phyloP scores from a whole-genome alignment of 2,329 filamentous ascomycete genomes.

The Fusarium brachygibbosum region DNA sequence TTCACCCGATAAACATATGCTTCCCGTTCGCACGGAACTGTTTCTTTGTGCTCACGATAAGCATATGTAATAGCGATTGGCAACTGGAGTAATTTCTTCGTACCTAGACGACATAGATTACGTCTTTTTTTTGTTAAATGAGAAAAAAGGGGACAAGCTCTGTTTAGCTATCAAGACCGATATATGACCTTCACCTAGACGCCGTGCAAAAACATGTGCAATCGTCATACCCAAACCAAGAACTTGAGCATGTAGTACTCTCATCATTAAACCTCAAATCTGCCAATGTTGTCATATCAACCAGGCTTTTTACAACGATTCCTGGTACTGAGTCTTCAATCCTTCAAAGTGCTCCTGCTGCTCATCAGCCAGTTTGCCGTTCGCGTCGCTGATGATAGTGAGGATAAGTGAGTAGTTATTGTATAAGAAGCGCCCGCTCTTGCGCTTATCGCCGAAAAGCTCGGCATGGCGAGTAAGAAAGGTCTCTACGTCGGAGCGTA shows the following conservation, averaged over 20 bases:
- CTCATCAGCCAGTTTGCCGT: constrained; percentile 80
- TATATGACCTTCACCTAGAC: constrained; percentile 40
- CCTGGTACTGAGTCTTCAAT: constrained; percentile 71
- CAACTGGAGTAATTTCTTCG: constrained; percentile 5
- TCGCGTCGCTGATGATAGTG: constrained; percentile 87
- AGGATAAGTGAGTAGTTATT: constrained; percentile 97
- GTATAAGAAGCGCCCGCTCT: constrained; percentile 87
- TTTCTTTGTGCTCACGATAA: not conserved
- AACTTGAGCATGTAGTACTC: constrained; percentile 20
- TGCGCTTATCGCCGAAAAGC: constrained; percentile 80
- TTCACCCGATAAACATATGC: constrained; percentile 44
- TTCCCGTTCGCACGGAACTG: not conserved
- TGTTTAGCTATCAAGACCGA: constrained; percentile 30
- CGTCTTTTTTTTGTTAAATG: constrained; percentile 11
- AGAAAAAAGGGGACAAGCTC: constrained; percentile 17
- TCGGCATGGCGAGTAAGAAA: constrained; percentile 85
- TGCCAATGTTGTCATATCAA: not conserved
- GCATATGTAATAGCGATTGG: constrained; percentile 19
- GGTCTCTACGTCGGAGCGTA: constrained; percentile 85
- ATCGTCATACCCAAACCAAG: constrained; percentile 32
- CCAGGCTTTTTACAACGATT: constrained; percentile 47
- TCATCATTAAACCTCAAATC: constrained; percentile 6
- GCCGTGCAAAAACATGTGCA: constrained; percentile 44
- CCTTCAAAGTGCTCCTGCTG: constrained; percentile 81
- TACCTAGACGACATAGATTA: constrained; percentile 20